Base-by-base conservation (phyloP, 176 grass and related monocot species). In the bread wheat (Triticum aestivum) region DNA sequence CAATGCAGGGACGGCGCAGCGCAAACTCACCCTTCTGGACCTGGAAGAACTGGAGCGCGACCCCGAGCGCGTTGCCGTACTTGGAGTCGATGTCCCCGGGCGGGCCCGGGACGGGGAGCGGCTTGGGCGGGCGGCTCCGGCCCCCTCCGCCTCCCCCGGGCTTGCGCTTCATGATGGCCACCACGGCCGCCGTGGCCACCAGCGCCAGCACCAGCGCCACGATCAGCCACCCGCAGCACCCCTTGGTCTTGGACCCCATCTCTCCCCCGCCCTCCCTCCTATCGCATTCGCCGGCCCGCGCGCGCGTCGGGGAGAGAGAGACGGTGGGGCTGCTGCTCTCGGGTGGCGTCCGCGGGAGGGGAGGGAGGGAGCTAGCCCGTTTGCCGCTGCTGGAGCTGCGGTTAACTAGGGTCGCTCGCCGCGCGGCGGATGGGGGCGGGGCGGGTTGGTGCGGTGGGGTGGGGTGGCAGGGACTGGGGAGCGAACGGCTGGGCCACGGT, bases 11-110 rank as follows among this genome's bases (percentile, higher is more conserved):
- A 45, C 0, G 8, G 8, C 38, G 34, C 5, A 6, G 2, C 56
- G 67, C 38, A 20, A 14, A 23, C 82, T 82, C 88, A 99, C 97
- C 76, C 83, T 96, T 96, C 83, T 99, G 97, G 30, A 99, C 92
- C 87, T 99, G 87, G 79, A 99, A 94, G 92, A 96, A 99, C 85
- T 99, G 97, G 71, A 99, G 92, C 56, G 97, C 92, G 41, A 94
- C 79, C 85, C 85, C 88, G 63, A 99, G 97, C 58, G 97, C 94
- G 69, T 91, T 85, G 47, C 87, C 84, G 69, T 99, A 99, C 85
- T 96, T 99, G 90, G 93, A 79, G 83, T 93, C 84, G 75, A 99
- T n/a, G 70, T 45, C 90, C 73, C 97, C 97, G 0, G 97, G 97
- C 56, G 94, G 92, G 4, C 97, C 94, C 4, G 97, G 97, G 27